These are phyloP conservation scores for Lathyrus aphaca DNA, from an alignment of 306 rosid species.

Conservation along the genomic window DNA sequence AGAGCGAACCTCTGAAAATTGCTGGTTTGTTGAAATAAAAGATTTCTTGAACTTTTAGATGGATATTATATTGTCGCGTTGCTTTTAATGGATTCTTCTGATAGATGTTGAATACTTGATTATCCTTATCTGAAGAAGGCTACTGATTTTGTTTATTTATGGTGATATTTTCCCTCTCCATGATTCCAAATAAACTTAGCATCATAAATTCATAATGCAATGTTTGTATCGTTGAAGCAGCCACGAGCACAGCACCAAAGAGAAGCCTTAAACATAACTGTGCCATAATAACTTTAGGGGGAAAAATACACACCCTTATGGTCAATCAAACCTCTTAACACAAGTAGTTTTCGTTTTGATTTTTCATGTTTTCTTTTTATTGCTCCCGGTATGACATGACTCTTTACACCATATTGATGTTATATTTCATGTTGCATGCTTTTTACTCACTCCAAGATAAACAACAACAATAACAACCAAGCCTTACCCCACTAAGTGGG, in stretches of 20 bases:
- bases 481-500: no score
- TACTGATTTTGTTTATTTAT: not conserved
- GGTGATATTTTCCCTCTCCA: slow-evolving; percentile 7
- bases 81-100: slow-evolving; percentile 29
- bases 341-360: slow-evolving; percentile 17
- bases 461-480: not conserved
- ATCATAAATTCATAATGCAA: slow-evolving; percentile 2
- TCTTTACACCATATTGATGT: slow-evolving; percentile 15
- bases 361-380: slow-evolving; percentile 13
- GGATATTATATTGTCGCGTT: slow-evolving; percentile 32
- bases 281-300: slow-evolving; percentile 16
- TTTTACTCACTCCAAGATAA: slow-evolving; percentile 6
- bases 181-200: slow-evolving; percentile 18
- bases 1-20: slow-evolving; percentile 78
- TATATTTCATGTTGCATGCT: slow-evolving; percentile 13
- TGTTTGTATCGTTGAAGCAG: slow-evolving; percentile 31
- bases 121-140: slow-evolving; percentile 24
- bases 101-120: slow-evolving; percentile 27
- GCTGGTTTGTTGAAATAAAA: slow-evolving; percentile 66
- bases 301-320: not conserved
- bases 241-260: slow-evolving; percentile 1
- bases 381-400: slow-evolving; percentile 8
- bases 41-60: slow-evolving; percentile 33
- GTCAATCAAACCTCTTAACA: slow-evolving; percentile 8
- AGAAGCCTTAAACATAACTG: slow-evolving; percentile 15